Conservation (phyloP, 139 green algal species). For the Micromonas pusilla region DNA sequence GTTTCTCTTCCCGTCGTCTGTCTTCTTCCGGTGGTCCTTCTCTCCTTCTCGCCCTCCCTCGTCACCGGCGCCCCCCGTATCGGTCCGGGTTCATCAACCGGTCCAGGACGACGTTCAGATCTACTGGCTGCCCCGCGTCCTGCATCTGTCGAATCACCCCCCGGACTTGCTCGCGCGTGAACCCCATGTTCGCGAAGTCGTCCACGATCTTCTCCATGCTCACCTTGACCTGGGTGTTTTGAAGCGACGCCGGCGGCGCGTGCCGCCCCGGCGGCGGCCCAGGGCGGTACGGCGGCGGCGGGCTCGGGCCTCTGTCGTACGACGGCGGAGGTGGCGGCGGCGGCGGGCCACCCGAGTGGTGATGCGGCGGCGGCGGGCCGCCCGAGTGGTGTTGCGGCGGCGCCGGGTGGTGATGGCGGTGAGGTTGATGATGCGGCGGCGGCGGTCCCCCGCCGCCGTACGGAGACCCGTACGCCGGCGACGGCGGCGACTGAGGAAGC, state of each 20-base stretch:
- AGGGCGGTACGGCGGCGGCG: not conserved
- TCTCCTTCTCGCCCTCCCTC: not conserved
- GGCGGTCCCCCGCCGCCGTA: not conserved
- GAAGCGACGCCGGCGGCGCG: conserved; percentile 43
- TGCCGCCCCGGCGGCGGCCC: not conserved
- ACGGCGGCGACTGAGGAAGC: no score
- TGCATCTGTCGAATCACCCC: conserved; percentile 51
- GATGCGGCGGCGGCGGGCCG: not conserved
- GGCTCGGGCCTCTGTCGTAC: not conserved
- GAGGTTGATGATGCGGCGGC: conserved; percentile 5
- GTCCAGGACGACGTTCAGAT: conserved; percentile 73
- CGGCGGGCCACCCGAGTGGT: not conserved
- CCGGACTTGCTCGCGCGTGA: conserved; percentile 50
- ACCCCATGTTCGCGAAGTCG: conserved; percentile 71
- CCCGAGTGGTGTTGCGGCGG: not conserved
- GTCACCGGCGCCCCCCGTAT: not conserved
- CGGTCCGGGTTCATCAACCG: conserved; percentile 47
- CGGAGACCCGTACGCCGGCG: not conserved
- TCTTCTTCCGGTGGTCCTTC: not conserved
- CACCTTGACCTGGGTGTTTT: conserved; percentile 69
- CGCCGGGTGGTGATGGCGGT: not conserved
- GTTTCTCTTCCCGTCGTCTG: not conserved
- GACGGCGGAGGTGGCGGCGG: not conserved
- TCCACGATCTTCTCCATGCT: conserved; percentile 56
- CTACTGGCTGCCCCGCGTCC: conserved; percentile 55